Conservation (phyloP, 257 asterid genomes). For the Solanum boliviense region DNA sequence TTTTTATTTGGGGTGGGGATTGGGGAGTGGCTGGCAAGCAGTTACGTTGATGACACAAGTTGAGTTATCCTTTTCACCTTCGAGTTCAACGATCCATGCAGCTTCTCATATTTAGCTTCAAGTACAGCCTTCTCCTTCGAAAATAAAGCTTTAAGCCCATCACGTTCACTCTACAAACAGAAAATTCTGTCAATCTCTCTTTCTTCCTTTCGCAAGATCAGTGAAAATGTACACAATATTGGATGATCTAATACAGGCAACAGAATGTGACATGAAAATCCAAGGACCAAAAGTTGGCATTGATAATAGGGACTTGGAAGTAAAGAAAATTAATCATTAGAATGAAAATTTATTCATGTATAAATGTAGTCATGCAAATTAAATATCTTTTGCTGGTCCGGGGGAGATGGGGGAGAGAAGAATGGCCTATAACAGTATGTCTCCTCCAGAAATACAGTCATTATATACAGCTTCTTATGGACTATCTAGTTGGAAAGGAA, state of each 20-base stretch:
- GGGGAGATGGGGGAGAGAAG: background rate
- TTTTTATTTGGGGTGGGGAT: background rate
- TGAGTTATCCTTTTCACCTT: constrained; percentile 21
- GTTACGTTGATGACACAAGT: background rate
- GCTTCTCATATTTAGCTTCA: constrained; percentile 73
- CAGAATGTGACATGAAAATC: background rate
- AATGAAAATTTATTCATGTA: background rate
- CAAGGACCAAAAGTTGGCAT: background rate
- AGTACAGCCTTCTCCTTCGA: constrained; percentile 63
- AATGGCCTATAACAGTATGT: background rate
- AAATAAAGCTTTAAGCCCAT: constrained; percentile 60
- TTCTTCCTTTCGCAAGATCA: background rate
- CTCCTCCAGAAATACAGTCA: background rate
- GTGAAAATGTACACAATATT: background rate
- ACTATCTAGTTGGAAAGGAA: background rate
- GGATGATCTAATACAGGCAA: background rate
- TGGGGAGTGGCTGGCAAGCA: background rate
- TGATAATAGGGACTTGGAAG: background rate
- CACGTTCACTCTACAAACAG: constrained; percentile 43
- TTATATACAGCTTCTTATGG: background rate
- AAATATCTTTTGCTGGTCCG: background rate
- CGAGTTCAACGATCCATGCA: constrained; percentile 47
- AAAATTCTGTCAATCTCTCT: background rate
- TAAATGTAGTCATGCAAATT: background rate
- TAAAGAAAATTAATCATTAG: background rate